Base-by-base conservation (phyloP, 495 filamentous ascomycete genomes). In the Aspergillus leporis region DNA sequence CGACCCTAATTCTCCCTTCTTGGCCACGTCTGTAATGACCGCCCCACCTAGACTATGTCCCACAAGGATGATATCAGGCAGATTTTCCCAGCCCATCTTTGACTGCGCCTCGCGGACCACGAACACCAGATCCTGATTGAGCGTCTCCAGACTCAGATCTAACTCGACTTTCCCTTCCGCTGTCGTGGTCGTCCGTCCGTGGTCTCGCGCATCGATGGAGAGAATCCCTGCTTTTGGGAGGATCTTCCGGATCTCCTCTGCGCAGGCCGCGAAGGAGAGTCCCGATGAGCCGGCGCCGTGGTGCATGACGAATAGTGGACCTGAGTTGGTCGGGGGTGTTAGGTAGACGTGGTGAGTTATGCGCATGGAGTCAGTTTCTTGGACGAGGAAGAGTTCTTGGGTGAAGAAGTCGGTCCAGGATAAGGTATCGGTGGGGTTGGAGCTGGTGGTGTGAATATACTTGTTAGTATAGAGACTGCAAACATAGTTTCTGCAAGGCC, bases 11-110 rank as follows among this genome's bases (percentile, higher is more conserved):
- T 76, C 73, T 7, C 85, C 85, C 13, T 74, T 76, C 64, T 81
- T 86, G 1, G 92, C 92, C 23, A 93, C 80, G 61, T 97, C 85
- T 4, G 90, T 93, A 19, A 97, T 89, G 2, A 99, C 91, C 23
- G 94, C 92, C n/a, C 95, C 94, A 31, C 94, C 94, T 0, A 99
- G 81, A 47, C 90, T 94, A 74, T 99, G 94, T n/a, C 94, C 94
- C 4, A 99, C 86, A 0, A 98, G 81, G 19, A 97, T 73, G 13
- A 94, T 71, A 45, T 88, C 84, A 3, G 94, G 94, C 2, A 92
- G 66, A 28, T 74, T 76, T 3, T 82, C 66, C 93, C 93, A 97
- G 55, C 72, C 74, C 82, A 93, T 86, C 57, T 80, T 74, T 9
- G 69, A 53, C 55, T 85, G 78, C 0, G 89, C 87, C 54, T 89